Percentiles rank a stretch among this genome's conserved stretches.
Evolutionary conservation across 2,329 filamentous ascomycete species (phyloP).

Genomic region (Aspergillus caelatus): DNA sequence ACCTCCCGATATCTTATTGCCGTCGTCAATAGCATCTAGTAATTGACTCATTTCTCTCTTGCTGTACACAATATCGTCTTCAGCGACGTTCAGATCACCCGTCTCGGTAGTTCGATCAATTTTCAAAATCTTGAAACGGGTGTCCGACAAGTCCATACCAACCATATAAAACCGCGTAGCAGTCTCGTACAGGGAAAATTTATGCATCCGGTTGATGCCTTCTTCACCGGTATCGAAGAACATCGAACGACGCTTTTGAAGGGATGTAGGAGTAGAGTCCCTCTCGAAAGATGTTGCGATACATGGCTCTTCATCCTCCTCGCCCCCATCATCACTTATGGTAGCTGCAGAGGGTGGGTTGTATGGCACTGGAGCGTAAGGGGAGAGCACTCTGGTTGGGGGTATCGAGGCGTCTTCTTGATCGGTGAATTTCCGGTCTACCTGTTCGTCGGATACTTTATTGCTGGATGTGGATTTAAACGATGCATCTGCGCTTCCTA

Average conservation of each 20-base stretch:
- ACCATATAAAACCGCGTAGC: slow-evolving; percentile 92
- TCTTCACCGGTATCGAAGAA: slow-evolving; percentile 45
- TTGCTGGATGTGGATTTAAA: slow-evolving; percentile 17
- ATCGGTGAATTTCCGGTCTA: slow-evolving; percentile 18
- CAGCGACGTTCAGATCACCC: slow-evolving; percentile 78
- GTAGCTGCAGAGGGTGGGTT: slow-evolving; percentile 35
- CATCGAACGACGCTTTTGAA: slow-evolving; percentile 42
- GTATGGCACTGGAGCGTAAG: slow-evolving; percentile 33
- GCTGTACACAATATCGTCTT: slow-evolving; percentile 94
- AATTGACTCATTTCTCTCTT: slow-evolving; percentile 90
- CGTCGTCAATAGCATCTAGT: slow-evolving; percentile 92
- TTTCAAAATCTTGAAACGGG: slow-evolving; percentile 86
- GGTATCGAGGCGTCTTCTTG: slow-evolving; percentile 22
- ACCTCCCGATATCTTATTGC: slow-evolving; percentile 87
- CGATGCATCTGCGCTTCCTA: slow-evolving; percentile 14
- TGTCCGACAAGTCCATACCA: slow-evolving; percentile 86
- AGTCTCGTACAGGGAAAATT: slow-evolving; percentile 97
- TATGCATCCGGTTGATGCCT: slow-evolving; percentile 73
- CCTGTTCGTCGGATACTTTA: slow-evolving; percentile 18
- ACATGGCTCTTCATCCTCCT: slow-evolving; percentile 48
- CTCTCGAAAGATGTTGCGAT: slow-evolving; percentile 50
- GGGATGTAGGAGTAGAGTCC: slow-evolving; percentile 41
- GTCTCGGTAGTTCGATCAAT: slow-evolving; percentile 86
- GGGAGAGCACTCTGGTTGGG: slow-evolving; percentile 23
- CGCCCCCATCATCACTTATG: slow-evolving; percentile 35